Base-by-base conservation (phyloP, 768 basidiomycete genomes). In the Pulveroboletus sp. region DNA sequence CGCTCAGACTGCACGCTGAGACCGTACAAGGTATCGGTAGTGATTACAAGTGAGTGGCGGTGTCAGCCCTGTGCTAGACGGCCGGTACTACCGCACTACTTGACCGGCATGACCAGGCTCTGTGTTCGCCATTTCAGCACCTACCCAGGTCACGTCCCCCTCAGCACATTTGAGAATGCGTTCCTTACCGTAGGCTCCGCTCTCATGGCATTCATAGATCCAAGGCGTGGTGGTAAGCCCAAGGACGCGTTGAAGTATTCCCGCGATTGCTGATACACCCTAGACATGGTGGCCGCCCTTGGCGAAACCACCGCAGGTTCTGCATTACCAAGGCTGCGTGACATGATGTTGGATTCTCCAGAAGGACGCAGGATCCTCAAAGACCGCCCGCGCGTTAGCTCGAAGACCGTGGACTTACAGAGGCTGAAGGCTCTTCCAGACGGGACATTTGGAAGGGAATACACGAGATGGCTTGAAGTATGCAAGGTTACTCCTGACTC, bases 211-310 rank as follows among this genome's bases (percentile, higher is more conserved):
- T 73, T 97, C 13, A 70, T 78, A 27, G 81, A 96, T 65, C 92
- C 94, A 24, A 76, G 81, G 28, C 76, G 95, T 64, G 92, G 84
- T 55, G 95, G 94, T 92, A 60, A 65, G 85, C 66, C 13, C 27
- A 4, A 36, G 27, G 18, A 46, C 40, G 3, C 1, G 17, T 40
- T 14, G 39, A 21, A 10, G 47, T 8, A 32, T 35, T 27, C n/a
- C 44, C 30, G 10, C n/a, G 17, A 21, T 13, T 35, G 27, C 45
- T 44, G 27, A 53, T 26, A 35, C 6, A 8, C n/a, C 13, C 10
- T 55, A 97, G 94, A 99, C 67, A 93, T 99, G 86, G 80, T 99
- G 37, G 94, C 96, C 10, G 89, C 91, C 6, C 77, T 97, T 8
- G 92, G 91, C 18, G 96, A 99, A 69, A 92, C 93, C 1, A 94